Evolutionary conservation across 345 rosid species (phyloP), one percentile per base, ranked within the genome.

Genomic region (Moringa oleifera): DNA sequence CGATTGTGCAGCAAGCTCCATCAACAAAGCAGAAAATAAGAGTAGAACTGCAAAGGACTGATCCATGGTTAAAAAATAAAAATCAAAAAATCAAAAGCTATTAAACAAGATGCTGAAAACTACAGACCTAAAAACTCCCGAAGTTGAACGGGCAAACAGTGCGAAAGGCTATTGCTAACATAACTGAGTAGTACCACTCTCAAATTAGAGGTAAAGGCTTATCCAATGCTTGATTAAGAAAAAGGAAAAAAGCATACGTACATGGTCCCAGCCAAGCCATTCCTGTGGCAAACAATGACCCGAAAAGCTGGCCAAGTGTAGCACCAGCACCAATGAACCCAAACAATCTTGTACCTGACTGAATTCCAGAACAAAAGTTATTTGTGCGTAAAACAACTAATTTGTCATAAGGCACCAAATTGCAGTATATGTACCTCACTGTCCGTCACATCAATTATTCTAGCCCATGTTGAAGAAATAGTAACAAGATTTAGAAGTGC

Each of bases 301-400:
- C 98, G 78, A 85, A 84, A 70, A 92, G 95, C 87, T 92, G 95
- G 18, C 98, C 98, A 50, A 92, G 85, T 18, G 98, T 92, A 57
- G 98, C 98, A 64, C 95, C 98, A 55, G 96, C 98, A 70, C 98
- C 98, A 60, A 89, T 81, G 84, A 92, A 87, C 62, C 96, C 98
- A 45, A 92, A 92, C 80, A 89, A 82, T 83, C 98, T 82, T 55
- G 95, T 87, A 73, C 98, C 98, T 84, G 98, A 89, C 98, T 89
- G 93, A 60, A 87, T 50, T 45, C 63, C 58, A 64, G 50, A 69
- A 61, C 46, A 36, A 18, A 75, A 61, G 62, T 79, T 63, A 73
- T 76, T 66, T 45, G 63, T 58, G 64, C 58, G 11, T 20, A 24
- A 70, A 68, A 65, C 54, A 66, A 1, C 45, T 57, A 1, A 58